Percentiles rank a stretch among this genome's conserved stretches.
phyloP scores from a whole-genome alignment of 208 protist genomes.

The Leishmania turanica region DNA sequence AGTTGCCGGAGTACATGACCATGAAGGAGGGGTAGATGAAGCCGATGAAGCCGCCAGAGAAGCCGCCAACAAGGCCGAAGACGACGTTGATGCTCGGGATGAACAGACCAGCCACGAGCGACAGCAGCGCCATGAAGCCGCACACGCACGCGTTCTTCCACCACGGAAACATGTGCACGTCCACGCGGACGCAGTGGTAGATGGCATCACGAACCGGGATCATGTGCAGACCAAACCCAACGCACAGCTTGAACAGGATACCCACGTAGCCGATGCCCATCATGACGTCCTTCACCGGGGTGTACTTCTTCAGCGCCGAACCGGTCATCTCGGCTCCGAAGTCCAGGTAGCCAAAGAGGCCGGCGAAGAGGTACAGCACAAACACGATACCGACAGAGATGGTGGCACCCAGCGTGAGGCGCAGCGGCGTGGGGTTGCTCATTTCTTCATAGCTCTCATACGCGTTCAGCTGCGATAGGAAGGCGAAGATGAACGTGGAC shows the following conservation, averaged over 20 bases:
- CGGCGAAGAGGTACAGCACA: constrained; percentile 70
- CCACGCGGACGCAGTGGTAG: constrained; percentile 50
- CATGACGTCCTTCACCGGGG: constrained; percentile 49
- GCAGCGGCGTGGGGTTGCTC: constrained; percentile 44
- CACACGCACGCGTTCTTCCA: constrained; percentile 54
- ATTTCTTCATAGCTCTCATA: constrained; percentile 71
- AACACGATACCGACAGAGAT: constrained; percentile 54
- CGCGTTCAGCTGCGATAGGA: constrained; percentile 72
- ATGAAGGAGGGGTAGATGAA: constrained; percentile 78
- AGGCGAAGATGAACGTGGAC: constrained; percentile 75
- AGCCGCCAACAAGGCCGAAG: constrained; percentile 72
- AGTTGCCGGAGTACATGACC: constrained; percentile 71
- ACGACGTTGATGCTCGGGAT: constrained; percentile 71
- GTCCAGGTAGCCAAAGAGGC: constrained; percentile 83
- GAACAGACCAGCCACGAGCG: constrained; percentile 68
- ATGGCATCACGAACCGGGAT: constrained; percentile 65
- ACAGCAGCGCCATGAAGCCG: constrained; percentile 30
- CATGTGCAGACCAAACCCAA: constrained; percentile 67
- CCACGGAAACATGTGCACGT: constrained; percentile 47
- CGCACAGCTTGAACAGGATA: constrained; percentile 75
- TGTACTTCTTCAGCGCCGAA: constrained; percentile 65
- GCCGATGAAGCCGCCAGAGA: constrained; percentile 71
- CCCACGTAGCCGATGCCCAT: constrained; percentile 63
- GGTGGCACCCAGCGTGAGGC: constrained; percentile 51
- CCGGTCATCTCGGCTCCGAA: constrained; percentile 50